A percentile compares a stretch with the other conserved stretches of the same genome.
Evolutionary conservation across 2,329 filamentous ascomycete genomes (phyloP).

Genomic region (Cladophialophora psammophila): DNA sequence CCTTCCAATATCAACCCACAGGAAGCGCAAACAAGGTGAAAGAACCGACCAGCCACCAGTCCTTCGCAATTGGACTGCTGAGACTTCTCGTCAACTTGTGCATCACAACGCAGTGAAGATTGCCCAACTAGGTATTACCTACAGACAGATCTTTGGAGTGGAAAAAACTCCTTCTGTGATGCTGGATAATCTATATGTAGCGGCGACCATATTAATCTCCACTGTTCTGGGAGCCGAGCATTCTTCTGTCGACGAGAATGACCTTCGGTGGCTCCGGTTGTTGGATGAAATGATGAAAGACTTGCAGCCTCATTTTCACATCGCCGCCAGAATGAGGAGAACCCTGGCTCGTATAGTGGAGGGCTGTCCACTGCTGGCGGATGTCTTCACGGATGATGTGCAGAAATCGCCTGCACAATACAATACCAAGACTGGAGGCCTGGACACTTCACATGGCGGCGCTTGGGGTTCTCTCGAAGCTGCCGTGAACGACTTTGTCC

Average conservation of each 20-base stretch:
- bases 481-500: slow-evolving; percentile 16
- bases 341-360: slow-evolving; percentile 10
- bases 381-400: slow-evolving; percentile 12
- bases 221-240: background rate
- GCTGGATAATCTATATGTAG: slow-evolving; percentile 18
- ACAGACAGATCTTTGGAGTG: slow-evolving; percentile 17
- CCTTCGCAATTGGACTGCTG: slow-evolving; percentile 1
- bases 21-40: slow-evolving; percentile 7
- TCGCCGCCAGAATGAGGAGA: slow-evolving; percentile 8
- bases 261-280: slow-evolving; percentile 10
- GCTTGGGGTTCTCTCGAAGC: slow-evolving; percentile 9
- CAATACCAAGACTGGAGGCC: background rate
- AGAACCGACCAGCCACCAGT: background rate
- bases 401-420: background rate
- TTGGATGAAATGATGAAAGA: slow-evolving; percentile 13
- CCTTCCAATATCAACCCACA: slow-evolving; percentile 5
- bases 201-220: slow-evolving; percentile 9
- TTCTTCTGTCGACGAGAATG: background rate
- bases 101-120: slow-evolving; percentile 15
- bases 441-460: slow-evolving; percentile 4
- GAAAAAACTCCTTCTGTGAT: slow-evolving; percentile 14
- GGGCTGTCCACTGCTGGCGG: background rate
- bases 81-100: slow-evolving; percentile 6
- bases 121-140: slow-evolving; percentile 2
- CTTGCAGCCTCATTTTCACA: background rate